Evolutionary conservation across 805 yeast species (phyloP).

Genomic region (Pichia gijzeniarum): DNA sequence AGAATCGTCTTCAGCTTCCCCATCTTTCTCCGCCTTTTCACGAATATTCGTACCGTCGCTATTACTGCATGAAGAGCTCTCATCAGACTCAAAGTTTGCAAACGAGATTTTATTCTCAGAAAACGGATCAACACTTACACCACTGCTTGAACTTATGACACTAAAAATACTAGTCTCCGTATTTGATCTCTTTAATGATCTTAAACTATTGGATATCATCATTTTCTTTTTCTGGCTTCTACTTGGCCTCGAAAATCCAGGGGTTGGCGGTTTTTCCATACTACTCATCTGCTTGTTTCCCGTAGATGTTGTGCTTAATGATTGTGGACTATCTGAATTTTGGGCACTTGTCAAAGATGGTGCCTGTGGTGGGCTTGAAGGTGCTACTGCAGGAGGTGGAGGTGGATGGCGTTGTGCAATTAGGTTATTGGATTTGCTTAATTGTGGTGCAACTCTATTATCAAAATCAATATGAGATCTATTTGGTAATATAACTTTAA

Average conservation of each 20-base stretch:
- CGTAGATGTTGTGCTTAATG: not conserved
- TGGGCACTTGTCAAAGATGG: not conserved
- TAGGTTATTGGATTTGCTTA: slow-evolving; percentile 45
- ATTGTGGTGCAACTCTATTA: slow-evolving; percentile 71
- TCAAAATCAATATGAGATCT: slow-evolving; percentile 76
- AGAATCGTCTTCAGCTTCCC: not conserved
- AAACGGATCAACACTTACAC: slow-evolving; percentile 41
- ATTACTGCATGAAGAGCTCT: not conserved
- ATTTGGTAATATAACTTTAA: slow-evolving; percentile 61
- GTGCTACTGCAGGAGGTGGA: slow-evolving; percentile 22
- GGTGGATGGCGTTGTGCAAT: slow-evolving; percentile 15
- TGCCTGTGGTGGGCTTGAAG: not conserved
- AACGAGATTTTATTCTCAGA: slow-evolving; percentile 68
- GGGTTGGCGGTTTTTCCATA: slow-evolving; percentile 7
- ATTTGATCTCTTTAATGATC: slow-evolving; percentile 13
- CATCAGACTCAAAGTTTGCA: slow-evolving; percentile 28
- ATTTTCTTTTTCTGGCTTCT: not conserved
- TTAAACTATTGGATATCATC: slow-evolving; percentile 4
- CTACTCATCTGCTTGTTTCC: not conserved
- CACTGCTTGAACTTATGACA: slow-evolving; percentile 9
- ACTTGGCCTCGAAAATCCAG: slow-evolving; percentile 2
- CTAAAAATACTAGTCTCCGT: slow-evolving; percentile 13
- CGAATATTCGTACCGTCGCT: not conserved
- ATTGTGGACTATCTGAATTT: not conserved
- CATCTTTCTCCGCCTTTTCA: not conserved